A percentile compares a stretch with the other conserved stretches of the same genome.
These are phyloP conservation scores for Colletotrichum sojae DNA, from an alignment of 2,329 filamentous ascomycete genomes.

Conservation along the genomic window DNA sequence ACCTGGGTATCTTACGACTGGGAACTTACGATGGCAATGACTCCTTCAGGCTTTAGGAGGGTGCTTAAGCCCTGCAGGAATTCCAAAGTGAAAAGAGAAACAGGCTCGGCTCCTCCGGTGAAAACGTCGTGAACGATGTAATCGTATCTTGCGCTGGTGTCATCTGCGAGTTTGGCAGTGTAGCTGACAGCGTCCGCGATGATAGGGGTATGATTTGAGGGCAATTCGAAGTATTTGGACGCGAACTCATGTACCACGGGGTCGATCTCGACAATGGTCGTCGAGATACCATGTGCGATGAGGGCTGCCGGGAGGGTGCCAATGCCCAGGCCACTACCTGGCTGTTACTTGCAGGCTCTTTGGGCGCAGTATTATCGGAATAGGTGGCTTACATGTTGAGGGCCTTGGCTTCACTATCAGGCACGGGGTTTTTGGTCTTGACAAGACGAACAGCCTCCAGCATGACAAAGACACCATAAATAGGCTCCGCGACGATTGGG, in stretches of 20 bases:
- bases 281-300: conserved; percentile 89
- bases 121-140: conserved; percentile 99
- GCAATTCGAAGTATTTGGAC: conserved; percentile 84
- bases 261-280: conserved; percentile 95
- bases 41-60: conserved; percentile 83
- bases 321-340: conserved; percentile 83
- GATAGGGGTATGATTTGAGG: conserved; percentile 81
- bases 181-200: conserved; percentile 88
- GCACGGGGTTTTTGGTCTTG: conserved; percentile 66
- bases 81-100: conserved; percentile 87
- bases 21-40: conserved; percentile 84
- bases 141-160: conserved; percentile 73
- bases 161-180: conserved; percentile 61
- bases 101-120: conserved; percentile 93
- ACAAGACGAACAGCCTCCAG: conserved; percentile 91
- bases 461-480: conserved; percentile 97
- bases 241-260: conserved; percentile 90
- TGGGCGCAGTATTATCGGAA: background rate
- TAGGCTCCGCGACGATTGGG: conserved; percentile 79
- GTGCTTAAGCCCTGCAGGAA: conserved; percentile 81
- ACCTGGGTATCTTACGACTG: background rate
- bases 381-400: conserved; percentile 81
- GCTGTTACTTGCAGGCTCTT: conserved; percentile 41
- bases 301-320: conserved; percentile 92
- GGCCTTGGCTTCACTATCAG: conserved; percentile 80